These are phyloP conservation scores for Rutstroemia sydowiana DNA, from an alignment of 2,329 filamentous ascomycete genomes.

Conservation along the genomic window DNA sequence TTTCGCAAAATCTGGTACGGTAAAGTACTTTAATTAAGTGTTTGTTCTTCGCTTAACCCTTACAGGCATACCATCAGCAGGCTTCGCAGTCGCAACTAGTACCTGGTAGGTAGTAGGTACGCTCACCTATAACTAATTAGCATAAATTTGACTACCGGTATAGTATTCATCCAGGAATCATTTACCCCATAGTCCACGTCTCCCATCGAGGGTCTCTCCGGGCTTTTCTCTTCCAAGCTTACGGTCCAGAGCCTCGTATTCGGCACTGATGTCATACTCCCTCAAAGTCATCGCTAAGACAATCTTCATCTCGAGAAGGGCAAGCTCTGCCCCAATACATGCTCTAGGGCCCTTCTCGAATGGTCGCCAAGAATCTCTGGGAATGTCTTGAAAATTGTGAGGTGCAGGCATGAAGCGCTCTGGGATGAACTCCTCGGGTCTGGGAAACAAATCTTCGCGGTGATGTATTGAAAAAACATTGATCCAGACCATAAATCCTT, in stretches of 20 bases:
- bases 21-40: background rate
- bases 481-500: conserved; percentile 14
- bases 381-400: conserved; percentile 22
- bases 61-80: conserved; percentile 18
- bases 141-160: background rate
- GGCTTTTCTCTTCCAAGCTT: conserved; percentile 13
- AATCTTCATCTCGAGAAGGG: conserved; percentile 40
- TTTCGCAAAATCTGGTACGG: background rate
- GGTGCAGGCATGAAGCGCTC: conserved; percentile 37
- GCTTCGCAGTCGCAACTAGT: conserved; percentile 17
- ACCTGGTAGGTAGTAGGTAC: conserved; percentile 16
- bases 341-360: conserved; percentile 49
- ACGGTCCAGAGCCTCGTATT: conserved; percentile 17
- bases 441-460: conserved; percentile 34
- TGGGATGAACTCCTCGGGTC: conserved; percentile 39
- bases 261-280: conserved; percentile 5
- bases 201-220: conserved; percentile 15
- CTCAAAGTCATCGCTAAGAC: conserved; percentile 35
- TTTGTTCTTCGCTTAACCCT: background rate
- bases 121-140: conserved; percentile 5
- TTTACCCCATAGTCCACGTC: conserved; percentile 13
- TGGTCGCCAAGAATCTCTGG: conserved; percentile 42
- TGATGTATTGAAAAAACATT: conserved; percentile 19
- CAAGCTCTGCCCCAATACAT: conserved; percentile 51
- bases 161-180: background rate